Conservation (phyloP, 2,329 filamentous ascomycete species). For the Aspergillus fumigatiaffinis region DNA sequence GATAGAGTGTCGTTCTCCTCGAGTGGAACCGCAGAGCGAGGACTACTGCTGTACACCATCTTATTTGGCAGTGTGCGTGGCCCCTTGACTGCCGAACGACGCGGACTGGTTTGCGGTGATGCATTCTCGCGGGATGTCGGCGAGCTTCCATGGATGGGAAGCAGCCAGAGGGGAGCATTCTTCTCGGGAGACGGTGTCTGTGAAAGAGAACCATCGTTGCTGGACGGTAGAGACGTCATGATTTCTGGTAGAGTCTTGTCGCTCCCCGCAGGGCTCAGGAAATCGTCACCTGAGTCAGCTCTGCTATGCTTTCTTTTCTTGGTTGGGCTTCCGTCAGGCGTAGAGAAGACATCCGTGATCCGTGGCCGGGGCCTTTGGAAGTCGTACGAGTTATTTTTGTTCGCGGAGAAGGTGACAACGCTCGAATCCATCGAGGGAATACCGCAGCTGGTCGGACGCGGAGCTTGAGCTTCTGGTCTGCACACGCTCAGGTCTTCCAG, state of each 20-base stretch:
- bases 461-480: constrained; percentile 21
- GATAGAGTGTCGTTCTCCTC: constrained; percentile 10
- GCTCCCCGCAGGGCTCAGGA: constrained; percentile 13
- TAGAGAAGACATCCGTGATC: constrained; percentile 4
- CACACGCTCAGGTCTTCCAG: constrained; percentile 25
- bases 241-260: constrained; percentile 21
- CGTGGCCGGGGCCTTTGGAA: constrained; percentile 5
- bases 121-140: constrained; percentile 22
- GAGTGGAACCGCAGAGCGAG: constrained; percentile 12
- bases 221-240: constrained; percentile 22
- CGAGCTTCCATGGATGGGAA: constrained; percentile 18
- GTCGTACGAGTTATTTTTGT: constrained; percentile 12
- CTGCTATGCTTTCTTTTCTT: constrained; percentile 23
- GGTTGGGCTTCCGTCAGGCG: constrained; percentile 19
- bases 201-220: constrained; percentile 15
- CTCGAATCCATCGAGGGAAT: constrained; percentile 15
- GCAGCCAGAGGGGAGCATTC: constrained; percentile 22
- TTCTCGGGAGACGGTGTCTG: constrained; percentile 31
- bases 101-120: constrained; percentile 25
- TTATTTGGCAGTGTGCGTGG: constrained; percentile 29
- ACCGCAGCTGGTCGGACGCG: constrained; percentile 13
- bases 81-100: constrained; percentile 30
- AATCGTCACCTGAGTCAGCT: constrained; percentile 11
- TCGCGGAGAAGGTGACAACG: constrained; percentile 13
- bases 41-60: constrained; percentile 17